Conservation (phyloP, 805 yeast genomes). For the Yarrowia sp. region DNA sequence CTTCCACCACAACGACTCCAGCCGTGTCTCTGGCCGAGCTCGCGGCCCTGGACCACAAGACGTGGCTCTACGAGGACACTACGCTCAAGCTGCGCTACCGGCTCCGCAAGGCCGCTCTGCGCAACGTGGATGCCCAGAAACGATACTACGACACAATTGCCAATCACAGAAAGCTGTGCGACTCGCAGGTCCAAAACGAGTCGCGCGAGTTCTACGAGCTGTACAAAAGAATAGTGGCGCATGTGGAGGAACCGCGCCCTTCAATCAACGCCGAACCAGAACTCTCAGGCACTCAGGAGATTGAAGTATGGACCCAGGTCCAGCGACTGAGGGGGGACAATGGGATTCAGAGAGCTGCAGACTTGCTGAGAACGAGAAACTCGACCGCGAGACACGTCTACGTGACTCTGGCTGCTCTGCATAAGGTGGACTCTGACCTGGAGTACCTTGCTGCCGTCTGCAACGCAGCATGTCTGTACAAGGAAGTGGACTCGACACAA, state of each 20-base stretch:
- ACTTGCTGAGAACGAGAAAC: constrained; percentile 7
- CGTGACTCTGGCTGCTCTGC: constrained; percentile 20
- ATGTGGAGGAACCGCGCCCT: constrained; percentile 32
- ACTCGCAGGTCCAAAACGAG: constrained; percentile 31
- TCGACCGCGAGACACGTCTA: constrained; percentile 23
- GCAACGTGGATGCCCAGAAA: constrained; percentile 25
- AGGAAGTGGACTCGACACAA: constrained; percentile 7
- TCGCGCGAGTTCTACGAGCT: constrained; percentile 31
- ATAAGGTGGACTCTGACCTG: constrained; percentile 11
- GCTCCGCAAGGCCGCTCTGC: constrained; percentile 30
- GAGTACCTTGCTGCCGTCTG: constrained; percentile 15
- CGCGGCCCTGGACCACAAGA: constrained; percentile 36
- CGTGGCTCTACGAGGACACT: constrained; percentile 35
- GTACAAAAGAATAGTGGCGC: constrained; percentile 24
- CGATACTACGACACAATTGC: constrained; percentile 23
- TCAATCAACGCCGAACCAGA: constrained; percentile 27
- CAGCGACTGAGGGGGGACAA: constrained; percentile 15
- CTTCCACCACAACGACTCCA: not conserved
- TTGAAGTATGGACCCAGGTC: constrained; percentile 25
- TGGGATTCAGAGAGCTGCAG: constrained; percentile 11
- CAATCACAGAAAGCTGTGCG: constrained; percentile 30
- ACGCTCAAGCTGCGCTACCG: constrained; percentile 35
- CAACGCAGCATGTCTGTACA: constrained; percentile 4
- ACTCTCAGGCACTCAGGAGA: constrained; percentile 22
- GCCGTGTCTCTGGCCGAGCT: constrained; percentile 24